phyloP scores from a whole-genome alignment of 805 yeast species.

The Starmerella geochares region DNA sequence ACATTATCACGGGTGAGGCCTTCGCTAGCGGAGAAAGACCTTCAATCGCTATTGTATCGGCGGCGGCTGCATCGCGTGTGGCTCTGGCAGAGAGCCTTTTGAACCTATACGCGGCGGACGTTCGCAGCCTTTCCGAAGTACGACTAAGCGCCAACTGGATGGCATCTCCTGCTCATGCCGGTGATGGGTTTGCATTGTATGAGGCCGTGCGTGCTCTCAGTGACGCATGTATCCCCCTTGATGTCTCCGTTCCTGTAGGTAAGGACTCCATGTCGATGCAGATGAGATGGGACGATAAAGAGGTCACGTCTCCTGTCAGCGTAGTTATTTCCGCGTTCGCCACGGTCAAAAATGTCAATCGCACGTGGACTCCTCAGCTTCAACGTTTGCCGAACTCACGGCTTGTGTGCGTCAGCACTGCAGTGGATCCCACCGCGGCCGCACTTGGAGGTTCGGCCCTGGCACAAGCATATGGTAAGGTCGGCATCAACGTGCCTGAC shows the following conservation, averaged over 20 bases:
- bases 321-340: slow-evolving; percentile 85
- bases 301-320: slow-evolving; percentile 92
- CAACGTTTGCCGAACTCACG: slow-evolving; percentile 50
- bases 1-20: slow-evolving; percentile 85
- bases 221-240: slow-evolving; percentile 87
- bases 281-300: slow-evolving; percentile 82
- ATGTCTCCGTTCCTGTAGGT: slow-evolving; percentile 91
- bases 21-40: slow-evolving; percentile 97
- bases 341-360: slow-evolving; percentile 71
- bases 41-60: slow-evolving; percentile 70
- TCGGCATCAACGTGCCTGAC: slow-evolving; percentile 74
- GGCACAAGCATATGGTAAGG: slow-evolving; percentile 83
- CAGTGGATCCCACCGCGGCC: slow-evolving; percentile 33
- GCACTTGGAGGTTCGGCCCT: slow-evolving; percentile 89
- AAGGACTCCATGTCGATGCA: slow-evolving; percentile 99
- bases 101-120: slow-evolving; percentile 82
- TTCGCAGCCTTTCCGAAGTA: slow-evolving; percentile 59
- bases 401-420: slow-evolving; percentile 62
- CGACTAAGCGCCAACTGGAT: slow-evolving; percentile 97
- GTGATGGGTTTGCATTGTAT: slow-evolving; percentile 89
- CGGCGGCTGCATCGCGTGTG: slow-evolving; percentile 88
- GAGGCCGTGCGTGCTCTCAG: slow-evolving; percentile 97
- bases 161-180: slow-evolving; percentile 91
- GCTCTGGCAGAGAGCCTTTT: slow-evolving; percentile 89
- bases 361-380: slow-evolving; percentile 91